Evolutionary conservation across 768 basidiomycete species (phyloP).

Genomic region (Suillus sp.): DNA sequence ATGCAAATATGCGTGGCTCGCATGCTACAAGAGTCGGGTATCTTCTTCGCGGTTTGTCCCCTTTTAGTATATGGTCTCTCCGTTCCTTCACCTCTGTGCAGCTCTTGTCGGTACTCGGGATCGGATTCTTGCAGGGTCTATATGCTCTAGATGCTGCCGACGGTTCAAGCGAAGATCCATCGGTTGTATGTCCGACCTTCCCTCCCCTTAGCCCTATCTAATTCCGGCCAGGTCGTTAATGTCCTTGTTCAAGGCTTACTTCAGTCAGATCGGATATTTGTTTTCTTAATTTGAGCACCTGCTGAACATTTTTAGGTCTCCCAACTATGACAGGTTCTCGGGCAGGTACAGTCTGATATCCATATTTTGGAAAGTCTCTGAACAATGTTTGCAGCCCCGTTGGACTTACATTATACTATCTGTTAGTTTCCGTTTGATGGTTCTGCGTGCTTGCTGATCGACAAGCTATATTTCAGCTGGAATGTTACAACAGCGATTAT

Average conservation of each 20-base stretch:
- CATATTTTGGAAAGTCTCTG: not conserved
- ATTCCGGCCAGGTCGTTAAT: constrained; percentile 57
- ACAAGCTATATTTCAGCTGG: constrained; percentile 53
- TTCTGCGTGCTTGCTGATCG: constrained; percentile 7
- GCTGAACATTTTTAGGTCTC: constrained; percentile 46
- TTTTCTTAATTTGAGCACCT: constrained; percentile 12
- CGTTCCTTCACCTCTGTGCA: constrained; percentile 28
- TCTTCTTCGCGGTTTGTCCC: constrained; percentile 80
- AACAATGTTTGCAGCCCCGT: constrained; percentile 40
- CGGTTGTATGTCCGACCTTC: constrained; percentile 40
- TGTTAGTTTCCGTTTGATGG: constrained; percentile 46
- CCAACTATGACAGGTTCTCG: constrained; percentile 62
- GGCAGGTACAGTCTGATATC: constrained; percentile 40
- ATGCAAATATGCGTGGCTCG: constrained; percentile 93
- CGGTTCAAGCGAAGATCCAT: constrained; percentile 60
- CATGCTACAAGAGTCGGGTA: constrained; percentile 91
- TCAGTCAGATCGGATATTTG: constrained; percentile 50
- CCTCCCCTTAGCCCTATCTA: constrained; percentile 3
- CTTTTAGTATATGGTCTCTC: not conserved
- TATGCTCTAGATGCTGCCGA: constrained; percentile 92
- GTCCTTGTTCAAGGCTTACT: constrained; percentile 77
- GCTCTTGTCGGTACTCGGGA: constrained; percentile 78
- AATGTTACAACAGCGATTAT: constrained; percentile 81
- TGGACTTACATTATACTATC: constrained; percentile 75
- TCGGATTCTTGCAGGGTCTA: constrained; percentile 86